Percentiles rank a stretch among this genome's conserved stretches.
These are phyloP conservation scores for Trametes maxima DNA, from an alignment of 768 basidiomycete species.

Conservation along the genomic window DNA sequence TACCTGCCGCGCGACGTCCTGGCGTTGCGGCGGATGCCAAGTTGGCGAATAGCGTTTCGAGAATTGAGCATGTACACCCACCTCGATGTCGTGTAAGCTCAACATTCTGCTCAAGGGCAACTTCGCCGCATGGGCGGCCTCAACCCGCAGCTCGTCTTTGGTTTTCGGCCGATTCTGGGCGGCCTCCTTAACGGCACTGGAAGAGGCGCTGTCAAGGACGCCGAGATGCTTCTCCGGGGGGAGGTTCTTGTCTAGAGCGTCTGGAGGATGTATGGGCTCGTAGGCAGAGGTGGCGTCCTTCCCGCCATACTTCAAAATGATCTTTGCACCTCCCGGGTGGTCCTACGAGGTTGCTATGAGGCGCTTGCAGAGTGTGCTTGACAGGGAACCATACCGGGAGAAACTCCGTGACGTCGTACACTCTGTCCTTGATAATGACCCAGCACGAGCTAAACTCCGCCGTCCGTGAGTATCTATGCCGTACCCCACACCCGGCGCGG, in stretches of 20 bases:
- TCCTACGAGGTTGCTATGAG: slow-evolving; percentile 44
- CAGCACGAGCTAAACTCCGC: slow-evolving; percentile 69
- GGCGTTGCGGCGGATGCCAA: background rate
- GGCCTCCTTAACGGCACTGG: slow-evolving; percentile 54
- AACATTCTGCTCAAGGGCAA: slow-evolving; percentile 73
- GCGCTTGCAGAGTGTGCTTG: background rate
- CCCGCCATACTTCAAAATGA: slow-evolving; percentile 85
- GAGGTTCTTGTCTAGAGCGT: slow-evolving; percentile 74
- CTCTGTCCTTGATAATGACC: slow-evolving; percentile 78
- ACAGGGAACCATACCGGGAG: slow-evolving; percentile 48
- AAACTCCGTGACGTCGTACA: slow-evolving; percentile 89
- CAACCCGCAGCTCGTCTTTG: slow-evolving; percentile 70
- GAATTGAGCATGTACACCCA: slow-evolving; percentile 28
- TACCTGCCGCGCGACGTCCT: slow-evolving; percentile 73
- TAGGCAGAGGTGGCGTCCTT: slow-evolving; percentile 79
- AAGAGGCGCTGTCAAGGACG: slow-evolving; percentile 51
- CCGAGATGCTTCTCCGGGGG: slow-evolving; percentile 75
- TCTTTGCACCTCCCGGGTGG: slow-evolving; percentile 80
- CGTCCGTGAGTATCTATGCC: background rate
- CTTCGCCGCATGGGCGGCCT: slow-evolving; percentile 57
- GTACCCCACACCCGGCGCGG: background rate
- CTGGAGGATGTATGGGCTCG: slow-evolving; percentile 84
- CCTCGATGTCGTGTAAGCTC: slow-evolving; percentile 84
- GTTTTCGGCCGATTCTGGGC: slow-evolving; percentile 53
- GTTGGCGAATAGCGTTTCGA: background rate